Conservation (phyloP, 495 filamentous ascomycete genomes). For the Xylaria curta region DNA sequence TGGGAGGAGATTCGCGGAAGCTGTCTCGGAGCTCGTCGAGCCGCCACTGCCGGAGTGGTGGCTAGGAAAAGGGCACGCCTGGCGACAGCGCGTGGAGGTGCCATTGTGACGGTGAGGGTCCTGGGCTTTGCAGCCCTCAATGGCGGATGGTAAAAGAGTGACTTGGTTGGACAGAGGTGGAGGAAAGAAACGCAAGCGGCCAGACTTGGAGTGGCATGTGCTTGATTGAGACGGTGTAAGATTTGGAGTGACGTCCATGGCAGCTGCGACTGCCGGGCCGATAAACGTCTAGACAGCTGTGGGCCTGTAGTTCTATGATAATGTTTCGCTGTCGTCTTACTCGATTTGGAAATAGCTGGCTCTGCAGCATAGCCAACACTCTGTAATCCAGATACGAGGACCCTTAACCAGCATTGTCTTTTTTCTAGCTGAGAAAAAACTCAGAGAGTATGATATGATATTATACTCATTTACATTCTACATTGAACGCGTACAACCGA, state of each 20-base stretch:
- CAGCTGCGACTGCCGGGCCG: background rate
- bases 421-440: background rate
- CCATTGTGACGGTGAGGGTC: conserved; percentile 47
- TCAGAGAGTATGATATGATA: background rate
- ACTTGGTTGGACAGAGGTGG: conserved; percentile 11
- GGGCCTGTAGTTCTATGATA: background rate
- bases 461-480: background rate
- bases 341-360: conserved; percentile 19
- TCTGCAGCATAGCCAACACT: background rate
- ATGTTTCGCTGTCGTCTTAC: conserved; percentile 23
- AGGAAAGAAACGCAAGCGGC: conserved; percentile 2
- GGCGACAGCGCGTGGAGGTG: conserved; percentile 43
- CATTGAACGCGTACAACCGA: background rate
- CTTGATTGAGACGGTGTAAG: background rate
- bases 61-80: conserved; percentile 39
- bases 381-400: background rate
- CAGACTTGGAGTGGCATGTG: background rate
- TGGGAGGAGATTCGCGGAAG: conserved; percentile 32
- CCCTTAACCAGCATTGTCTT: background rate
- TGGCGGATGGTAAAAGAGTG: conserved; percentile 23
- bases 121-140: conserved; percentile 39
- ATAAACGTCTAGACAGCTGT: background rate
- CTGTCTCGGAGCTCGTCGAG: conserved; percentile 31
- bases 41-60: conserved; percentile 38
- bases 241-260: conserved; percentile 16